Percentiles rank a stretch among this genome's conserved stretches.
phyloP scores from a whole-genome alignment of 805 yeast species.

The Pichia pseudocactophila region DNA sequence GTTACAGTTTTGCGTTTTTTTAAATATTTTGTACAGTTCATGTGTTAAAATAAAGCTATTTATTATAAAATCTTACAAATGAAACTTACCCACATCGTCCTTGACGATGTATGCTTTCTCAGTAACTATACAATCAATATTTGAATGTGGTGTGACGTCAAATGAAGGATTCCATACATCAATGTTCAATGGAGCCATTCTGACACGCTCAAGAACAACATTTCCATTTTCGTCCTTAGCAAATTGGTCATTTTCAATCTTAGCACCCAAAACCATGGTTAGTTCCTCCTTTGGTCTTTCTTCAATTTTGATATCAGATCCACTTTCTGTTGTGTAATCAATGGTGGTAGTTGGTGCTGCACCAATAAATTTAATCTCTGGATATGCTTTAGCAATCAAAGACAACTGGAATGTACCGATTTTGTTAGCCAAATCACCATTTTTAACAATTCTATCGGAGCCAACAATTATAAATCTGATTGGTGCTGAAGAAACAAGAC shows the following conservation, averaged over 20 bases:
- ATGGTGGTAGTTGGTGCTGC: slow-evolving; percentile 95
- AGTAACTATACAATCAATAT: slow-evolving; percentile 85
- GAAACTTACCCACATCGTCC: slow-evolving; percentile 39
- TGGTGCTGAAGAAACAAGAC: slow-evolving; percentile 41
- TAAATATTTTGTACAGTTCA: slow-evolving; percentile 6
- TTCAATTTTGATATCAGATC: slow-evolving; percentile 76
- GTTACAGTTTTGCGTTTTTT: slow-evolving; percentile 2
- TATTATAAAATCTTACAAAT: slow-evolving; percentile 9
- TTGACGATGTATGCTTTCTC: slow-evolving; percentile 58
- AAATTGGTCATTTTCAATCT: slow-evolving; percentile 29
- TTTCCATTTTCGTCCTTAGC: slow-evolving; percentile 20
- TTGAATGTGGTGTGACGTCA: slow-evolving; percentile 79
- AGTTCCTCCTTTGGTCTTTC: slow-evolving; percentile 78
- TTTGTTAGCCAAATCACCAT: slow-evolving; percentile 95
- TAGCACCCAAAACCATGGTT: slow-evolving; percentile 65
- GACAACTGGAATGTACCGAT: slow-evolving; percentile 92
- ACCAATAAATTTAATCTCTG: slow-evolving; percentile 73
- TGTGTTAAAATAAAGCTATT: background rate
- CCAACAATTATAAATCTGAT: slow-evolving; percentile 86
- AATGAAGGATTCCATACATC: slow-evolving; percentile 95
- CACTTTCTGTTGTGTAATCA: slow-evolving; percentile 56
- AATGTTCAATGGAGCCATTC: slow-evolving; percentile 78
- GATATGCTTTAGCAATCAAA: slow-evolving; percentile 52
- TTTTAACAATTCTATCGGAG: slow-evolving; percentile 86
- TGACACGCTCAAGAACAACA: slow-evolving; percentile 41